Evolutionary conservation across 148 eudicot species (phyloP).

Genomic region (Amaranthus hypochondriacus): DNA sequence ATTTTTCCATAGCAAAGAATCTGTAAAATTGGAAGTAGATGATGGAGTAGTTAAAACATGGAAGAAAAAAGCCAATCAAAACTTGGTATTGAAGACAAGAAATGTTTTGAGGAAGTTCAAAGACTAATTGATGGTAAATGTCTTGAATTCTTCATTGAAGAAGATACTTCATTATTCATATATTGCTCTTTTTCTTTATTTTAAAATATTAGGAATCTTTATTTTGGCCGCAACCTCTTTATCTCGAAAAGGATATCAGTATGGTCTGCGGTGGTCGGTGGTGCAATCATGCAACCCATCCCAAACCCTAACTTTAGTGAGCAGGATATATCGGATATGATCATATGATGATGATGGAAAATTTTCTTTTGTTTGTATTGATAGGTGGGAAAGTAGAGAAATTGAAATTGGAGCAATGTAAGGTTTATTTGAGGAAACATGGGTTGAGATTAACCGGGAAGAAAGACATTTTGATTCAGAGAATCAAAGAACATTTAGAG

Average conservation of each 20-base stretch:
- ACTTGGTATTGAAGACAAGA: slow-evolving; percentile 38
- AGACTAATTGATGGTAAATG: slow-evolving; percentile 45
- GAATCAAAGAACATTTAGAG: slow-evolving; percentile 71
- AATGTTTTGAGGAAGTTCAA: slow-evolving; percentile 41
- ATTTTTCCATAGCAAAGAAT: neutral
- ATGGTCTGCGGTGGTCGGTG: too few species aligned
- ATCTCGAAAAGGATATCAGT: too few species aligned
- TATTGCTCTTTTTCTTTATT: neutral
- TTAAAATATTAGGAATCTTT: neutral
- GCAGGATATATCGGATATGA: too few species aligned
- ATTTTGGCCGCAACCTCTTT: neutral
- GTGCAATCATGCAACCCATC: too few species aligned
- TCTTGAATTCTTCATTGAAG: neutral
- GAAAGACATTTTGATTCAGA: slow-evolving; percentile 50
- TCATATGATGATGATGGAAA: too few species aligned
- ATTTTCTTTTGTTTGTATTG: neutral
- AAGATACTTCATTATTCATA: neutral
- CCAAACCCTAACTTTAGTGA: too few species aligned
- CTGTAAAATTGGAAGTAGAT: neutral
- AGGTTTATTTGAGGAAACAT: slow-evolving; percentile 23
- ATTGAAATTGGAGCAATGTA: too few species aligned
- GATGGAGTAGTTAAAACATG: slow-evolving; percentile 5
- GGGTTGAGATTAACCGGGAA: slow-evolving; percentile 69
- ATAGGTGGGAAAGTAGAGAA: slow-evolving; percentile 21
- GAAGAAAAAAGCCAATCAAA: slow-evolving; percentile 7